These are phyloP conservation scores for Streptanthus diversifolius DNA, from an alignment of 345 rosid genomes.

Conservation along the genomic window DNA sequence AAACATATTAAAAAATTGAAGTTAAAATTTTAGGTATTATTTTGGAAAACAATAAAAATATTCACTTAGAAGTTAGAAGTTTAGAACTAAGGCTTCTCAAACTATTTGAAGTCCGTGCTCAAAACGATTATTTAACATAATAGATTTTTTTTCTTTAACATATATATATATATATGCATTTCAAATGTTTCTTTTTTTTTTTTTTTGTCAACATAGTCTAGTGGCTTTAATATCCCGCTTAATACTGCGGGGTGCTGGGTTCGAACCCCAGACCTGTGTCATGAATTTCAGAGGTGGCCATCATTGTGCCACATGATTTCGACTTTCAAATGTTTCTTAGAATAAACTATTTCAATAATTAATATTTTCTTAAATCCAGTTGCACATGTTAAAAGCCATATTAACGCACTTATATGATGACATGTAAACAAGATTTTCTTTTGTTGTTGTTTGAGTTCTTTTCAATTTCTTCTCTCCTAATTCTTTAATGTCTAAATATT, in stretches of 20 bases:
- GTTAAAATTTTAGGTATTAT: not conserved
- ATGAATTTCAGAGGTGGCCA: too few relatives aligned
- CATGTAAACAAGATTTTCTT: not conserved
- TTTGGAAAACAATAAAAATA: not conserved
- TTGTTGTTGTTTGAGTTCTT: not conserved
- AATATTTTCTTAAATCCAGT: not conserved
- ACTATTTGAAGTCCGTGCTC: not conserved
- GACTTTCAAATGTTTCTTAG: not conserved
- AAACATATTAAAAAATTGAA: not conserved
- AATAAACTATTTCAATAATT: not conserved
- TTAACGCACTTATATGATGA: not conserved
- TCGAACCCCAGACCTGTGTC: too few relatives aligned
- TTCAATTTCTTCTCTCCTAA: not conserved
- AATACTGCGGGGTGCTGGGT: too few relatives aligned
- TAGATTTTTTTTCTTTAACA: too few relatives aligned
- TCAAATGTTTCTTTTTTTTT: not conserved
- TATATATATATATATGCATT: not conserved
- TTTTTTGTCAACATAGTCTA: too few relatives aligned
- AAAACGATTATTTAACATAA: not conserved
- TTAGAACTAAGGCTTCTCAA: not conserved
- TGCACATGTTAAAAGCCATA: not conserved
- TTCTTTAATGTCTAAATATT: not conserved
- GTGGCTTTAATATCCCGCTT: too few relatives aligned
- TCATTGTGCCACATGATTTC: too few relatives aligned
- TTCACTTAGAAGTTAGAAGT: not conserved